Evolutionary conservation across 257 asterid genomes (phyloP).

Genomic region (Solanum etuberosum): DNA sequence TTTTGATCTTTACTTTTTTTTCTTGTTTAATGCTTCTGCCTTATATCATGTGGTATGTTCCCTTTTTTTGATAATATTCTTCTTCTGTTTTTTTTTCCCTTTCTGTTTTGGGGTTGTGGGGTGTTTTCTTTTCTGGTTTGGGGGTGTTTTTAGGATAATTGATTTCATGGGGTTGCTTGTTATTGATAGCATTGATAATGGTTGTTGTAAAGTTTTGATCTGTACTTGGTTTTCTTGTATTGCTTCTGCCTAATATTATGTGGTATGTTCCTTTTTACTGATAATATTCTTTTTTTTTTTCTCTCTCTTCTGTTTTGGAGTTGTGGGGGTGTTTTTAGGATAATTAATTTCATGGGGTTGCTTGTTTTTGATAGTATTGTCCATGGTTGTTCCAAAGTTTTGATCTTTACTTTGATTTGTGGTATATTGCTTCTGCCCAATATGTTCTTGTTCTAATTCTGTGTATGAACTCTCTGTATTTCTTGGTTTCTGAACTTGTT

Average conservation of each 20-base stretch:
- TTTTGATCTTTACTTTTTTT: neutral
- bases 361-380: neutral
- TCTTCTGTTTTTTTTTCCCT: neutral
- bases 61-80: neutral
- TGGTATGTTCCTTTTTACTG: slow-evolving; percentile 31
- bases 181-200: neutral
- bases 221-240: neutral
- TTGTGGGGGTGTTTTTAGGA: neutral
- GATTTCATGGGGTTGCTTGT: slow-evolving; percentile 2
- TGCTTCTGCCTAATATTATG: slow-evolving; percentile 30
- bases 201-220: neutral
- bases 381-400: neutral
- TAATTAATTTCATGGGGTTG: neutral
- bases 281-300: neutral
- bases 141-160: neutral
- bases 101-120: neutral
- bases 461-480: neutral
- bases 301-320: neutral
- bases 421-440: neutral
- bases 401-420: neutral
- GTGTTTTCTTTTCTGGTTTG: neutral
- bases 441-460: neutral
- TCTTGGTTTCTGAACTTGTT: neutral
- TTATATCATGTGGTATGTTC: neutral
- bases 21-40: neutral